Conservation (phyloP, 1,139 yeast species). For the Geotrichum aggregatum region DNA sequence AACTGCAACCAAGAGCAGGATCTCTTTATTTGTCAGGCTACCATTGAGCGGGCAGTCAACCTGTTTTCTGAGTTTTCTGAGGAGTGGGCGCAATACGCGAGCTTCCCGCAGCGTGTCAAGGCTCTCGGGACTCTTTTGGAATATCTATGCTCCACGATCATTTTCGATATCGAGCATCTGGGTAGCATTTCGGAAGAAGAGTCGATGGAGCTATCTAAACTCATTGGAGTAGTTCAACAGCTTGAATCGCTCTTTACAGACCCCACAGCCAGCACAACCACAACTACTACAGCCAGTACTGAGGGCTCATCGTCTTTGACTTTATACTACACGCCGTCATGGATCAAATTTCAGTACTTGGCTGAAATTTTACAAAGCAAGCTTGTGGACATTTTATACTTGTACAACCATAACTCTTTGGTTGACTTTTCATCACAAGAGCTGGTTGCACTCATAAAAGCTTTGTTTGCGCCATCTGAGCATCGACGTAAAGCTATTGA, state of each 20-base stretch:
- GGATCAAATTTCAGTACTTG: constrained; percentile 41
- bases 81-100: constrained; percentile 27
- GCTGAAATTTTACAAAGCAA: constrained; percentile 39
- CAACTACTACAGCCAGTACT: neutral
- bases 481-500: constrained; percentile 56
- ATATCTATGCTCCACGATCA: constrained; percentile 29
- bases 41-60: constrained; percentile 26
- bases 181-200: constrained; percentile 38
- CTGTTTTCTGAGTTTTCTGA: constrained; percentile 24
- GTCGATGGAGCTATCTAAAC: constrained; percentile 31
- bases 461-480: constrained; percentile 70
- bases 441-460: constrained; percentile 53
- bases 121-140: constrained; percentile 35
- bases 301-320: constrained; percentile 24
- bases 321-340: constrained; percentile 38
- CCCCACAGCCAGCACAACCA: constrained; percentile 7
- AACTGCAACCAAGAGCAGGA: constrained; percentile 28
- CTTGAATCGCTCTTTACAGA: constrained; percentile 31
- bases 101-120: constrained; percentile 28
- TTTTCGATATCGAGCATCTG: constrained; percentile 29
- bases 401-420: constrained; percentile 69
- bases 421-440: constrained; percentile 68
- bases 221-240: constrained; percentile 27
- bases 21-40: constrained; percentile 27
- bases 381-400: constrained; percentile 63